phyloP scores from a whole-genome alignment of 441 rosid species.

The Erodium trifolium region DNA sequence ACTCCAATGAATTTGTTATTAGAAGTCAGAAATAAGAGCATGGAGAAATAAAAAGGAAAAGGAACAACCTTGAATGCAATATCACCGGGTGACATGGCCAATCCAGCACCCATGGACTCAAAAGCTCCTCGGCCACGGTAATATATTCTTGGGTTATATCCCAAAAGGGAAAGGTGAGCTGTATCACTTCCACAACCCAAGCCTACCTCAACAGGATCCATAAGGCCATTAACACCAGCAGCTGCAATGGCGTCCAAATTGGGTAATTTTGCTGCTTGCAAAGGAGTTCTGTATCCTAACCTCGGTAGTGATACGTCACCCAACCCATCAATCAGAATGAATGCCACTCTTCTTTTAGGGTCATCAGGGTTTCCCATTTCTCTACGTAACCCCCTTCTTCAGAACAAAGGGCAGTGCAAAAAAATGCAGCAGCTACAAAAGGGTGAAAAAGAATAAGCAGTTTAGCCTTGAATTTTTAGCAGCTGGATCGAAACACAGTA shows the following conservation, averaged over 20 bases:
- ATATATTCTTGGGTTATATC: constrained; percentile 85
- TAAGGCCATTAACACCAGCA: constrained; percentile 79
- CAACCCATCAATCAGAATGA: constrained; percentile 75
- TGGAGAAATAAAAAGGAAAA: not conserved
- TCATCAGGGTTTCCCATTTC: constrained; percentile 28
- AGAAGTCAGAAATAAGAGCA: not conserved
- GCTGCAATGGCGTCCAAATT: constrained; percentile 79
- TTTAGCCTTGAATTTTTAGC: too few species aligned
- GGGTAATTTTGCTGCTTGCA: constrained; percentile 63
- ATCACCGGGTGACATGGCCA: constrained; percentile 5
- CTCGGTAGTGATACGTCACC: constrained; percentile 83
- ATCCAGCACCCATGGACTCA: constrained; percentile 85
- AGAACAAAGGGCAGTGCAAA: too few species aligned
- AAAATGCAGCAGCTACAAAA: too few species aligned
- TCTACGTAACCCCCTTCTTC: too few species aligned
- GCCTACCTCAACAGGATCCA: constrained; percentile 98
- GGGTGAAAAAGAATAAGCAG: too few species aligned
- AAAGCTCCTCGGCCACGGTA: constrained; percentile 89
- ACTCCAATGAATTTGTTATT: too few species aligned
- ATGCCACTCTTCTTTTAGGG: constrained; percentile 63
- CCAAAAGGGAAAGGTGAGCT: constrained; percentile 87
- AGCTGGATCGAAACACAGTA: too few species aligned
- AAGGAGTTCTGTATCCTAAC: constrained; percentile 65
- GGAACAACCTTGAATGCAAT: not conserved
- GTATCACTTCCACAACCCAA: constrained; percentile 97